A percentile compares a stretch with the other conserved stretches of the same genome.
Evolutionary conservation across 1,139 yeast species (phyloP).

Genomic region (Diutina scorzettiae): DNA sequence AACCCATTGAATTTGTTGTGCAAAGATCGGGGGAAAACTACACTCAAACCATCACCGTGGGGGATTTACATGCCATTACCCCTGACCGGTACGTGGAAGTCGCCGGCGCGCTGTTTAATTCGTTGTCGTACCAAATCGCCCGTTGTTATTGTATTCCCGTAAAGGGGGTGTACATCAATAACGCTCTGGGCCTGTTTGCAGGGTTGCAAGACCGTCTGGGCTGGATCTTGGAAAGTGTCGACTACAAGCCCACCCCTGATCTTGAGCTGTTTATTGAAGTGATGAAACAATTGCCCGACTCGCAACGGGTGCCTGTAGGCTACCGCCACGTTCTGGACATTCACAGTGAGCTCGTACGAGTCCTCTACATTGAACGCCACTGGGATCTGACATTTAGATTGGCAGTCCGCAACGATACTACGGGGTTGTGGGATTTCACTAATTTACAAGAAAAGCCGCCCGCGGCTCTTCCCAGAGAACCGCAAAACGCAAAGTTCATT

Average conservation of each 20-base stretch:
- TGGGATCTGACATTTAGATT: slow-evolving; percentile 67
- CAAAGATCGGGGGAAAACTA: slow-evolving; percentile 54
- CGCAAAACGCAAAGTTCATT: slow-evolving; percentile 58
- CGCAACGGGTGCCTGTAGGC: slow-evolving; percentile 55
- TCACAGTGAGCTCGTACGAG: slow-evolving; percentile 56
- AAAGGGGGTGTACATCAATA: slow-evolving; percentile 68
- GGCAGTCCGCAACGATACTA: slow-evolving; percentile 65
- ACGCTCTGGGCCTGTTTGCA: slow-evolving; percentile 70
- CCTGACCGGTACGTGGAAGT: slow-evolving; percentile 75
- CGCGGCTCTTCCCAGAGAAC: slow-evolving; percentile 31
- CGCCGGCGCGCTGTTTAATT: slow-evolving; percentile 80
- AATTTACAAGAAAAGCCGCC: slow-evolving; percentile 53
- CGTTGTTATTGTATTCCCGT: slow-evolving; percentile 76
- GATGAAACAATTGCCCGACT: slow-evolving; percentile 68
- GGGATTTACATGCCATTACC: slow-evolving; percentile 70
- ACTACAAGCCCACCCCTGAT: slow-evolving; percentile 61
- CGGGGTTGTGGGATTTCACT: slow-evolving; percentile 83
- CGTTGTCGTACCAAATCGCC: slow-evolving; percentile 80
- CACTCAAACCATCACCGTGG: slow-evolving; percentile 41
- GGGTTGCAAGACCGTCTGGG: slow-evolving; percentile 43
- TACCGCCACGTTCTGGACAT: slow-evolving; percentile 75
- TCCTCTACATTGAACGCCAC: slow-evolving; percentile 69
- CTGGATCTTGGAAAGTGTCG: slow-evolving; percentile 71
- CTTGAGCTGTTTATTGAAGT: slow-evolving; percentile 68
- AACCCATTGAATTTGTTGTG: slow-evolving; percentile 42